Evolutionary conservation across 164 flowering plant genomes (phyloP).

Genomic region (Paratinospora sagittata): DNA sequence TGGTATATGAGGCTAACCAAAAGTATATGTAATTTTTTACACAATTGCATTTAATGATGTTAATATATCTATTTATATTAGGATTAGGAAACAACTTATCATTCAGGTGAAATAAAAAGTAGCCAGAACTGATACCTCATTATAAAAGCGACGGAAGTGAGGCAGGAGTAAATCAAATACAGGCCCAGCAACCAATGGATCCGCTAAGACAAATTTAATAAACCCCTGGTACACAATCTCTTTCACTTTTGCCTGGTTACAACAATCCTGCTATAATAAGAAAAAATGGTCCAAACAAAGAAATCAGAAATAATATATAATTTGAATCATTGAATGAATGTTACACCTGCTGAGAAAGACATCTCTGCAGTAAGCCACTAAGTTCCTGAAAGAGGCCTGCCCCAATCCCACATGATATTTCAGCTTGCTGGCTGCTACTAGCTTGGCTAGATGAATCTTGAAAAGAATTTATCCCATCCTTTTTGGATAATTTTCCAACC

Average conservation of each 20-base stretch:
- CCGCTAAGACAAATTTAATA: conserved; percentile 56
- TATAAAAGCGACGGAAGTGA: conserved; percentile 61
- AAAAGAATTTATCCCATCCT: conserved; percentile 32
- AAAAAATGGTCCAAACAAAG: conserved; percentile 1
- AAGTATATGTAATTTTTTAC: too few species aligned
- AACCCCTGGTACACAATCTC: conserved; percentile 62
- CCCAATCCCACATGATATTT: conserved; percentile 26
- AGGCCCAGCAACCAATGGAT: conserved; percentile 43
- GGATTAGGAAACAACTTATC: neutral
- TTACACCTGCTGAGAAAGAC: conserved; percentile 79
- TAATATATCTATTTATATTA: too few species aligned
- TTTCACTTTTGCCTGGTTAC: conserved; percentile 55
- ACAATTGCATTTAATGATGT: neutral
- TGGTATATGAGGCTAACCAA: too few species aligned
- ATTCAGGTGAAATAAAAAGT: too few species aligned
- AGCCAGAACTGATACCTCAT: conserved; percentile 37
- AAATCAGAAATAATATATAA: neutral
- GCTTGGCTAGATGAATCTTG: conserved; percentile 92
- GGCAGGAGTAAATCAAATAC: conserved; percentile 69
- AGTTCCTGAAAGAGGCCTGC: conserved; percentile 65
- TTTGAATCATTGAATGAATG: conserved; percentile 11
- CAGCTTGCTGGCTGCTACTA: conserved; percentile 79
- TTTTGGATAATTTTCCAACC: conserved; percentile 44
- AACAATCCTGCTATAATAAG: conserved; percentile 16
- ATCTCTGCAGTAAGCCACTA: conserved; percentile 74